Evolutionary conservation across 2,329 filamentous ascomycete genomes (phyloP), one percentile per base, ranked within the genome.

Genomic region (Trichophyton equinum): DNA sequence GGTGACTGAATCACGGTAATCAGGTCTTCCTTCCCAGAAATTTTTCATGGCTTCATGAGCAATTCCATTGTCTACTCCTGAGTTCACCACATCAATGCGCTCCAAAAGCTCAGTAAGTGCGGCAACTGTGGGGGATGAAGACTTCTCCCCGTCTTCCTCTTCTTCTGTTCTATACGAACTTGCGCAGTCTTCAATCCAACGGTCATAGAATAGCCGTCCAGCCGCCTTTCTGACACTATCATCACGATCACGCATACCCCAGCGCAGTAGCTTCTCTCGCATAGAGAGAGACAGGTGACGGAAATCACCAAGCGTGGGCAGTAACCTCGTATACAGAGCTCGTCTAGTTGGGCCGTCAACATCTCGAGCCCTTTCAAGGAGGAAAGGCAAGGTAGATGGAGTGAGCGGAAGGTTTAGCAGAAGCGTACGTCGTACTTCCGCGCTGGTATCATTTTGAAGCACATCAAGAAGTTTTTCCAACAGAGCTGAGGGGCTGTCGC

Each of bases 121-220:
- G n/a, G 92, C 86, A 8, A 94, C 82, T 62, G 81, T 92, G 0
- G 88, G 87, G 0, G 81, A 80, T 4, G 82, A 75, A 62, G 84
- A 80, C 53, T 67, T 55, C 67, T 74, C 55, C 66, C 69, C 40
- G 64, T 63, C 15, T 68, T 67, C 15, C 75, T 75, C 4, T 56
- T 81, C 80, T 33, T 81, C 81, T 8, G 81, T 76, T 44, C 83
- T 82, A 6, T 80, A 77, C 1, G 82, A 79, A 1, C 86, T 86
- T 4, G 88, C 91, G 68, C 91, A 96, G 69, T 97, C 90, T 70
- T 97, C 92, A 63, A 99, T 92, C 94, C 94, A 99, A n/a, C 90
- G 84, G 70, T 96, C 91, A 63, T 88, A 85, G 76, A 99, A 99
- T 5, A 97, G 79, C 53, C 89, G 86, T 6, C 88, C 90, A 2